phyloP scores from a whole-genome alignment of 768 basidiomycete species.

The Porpolomopsis calyptriformis region DNA sequence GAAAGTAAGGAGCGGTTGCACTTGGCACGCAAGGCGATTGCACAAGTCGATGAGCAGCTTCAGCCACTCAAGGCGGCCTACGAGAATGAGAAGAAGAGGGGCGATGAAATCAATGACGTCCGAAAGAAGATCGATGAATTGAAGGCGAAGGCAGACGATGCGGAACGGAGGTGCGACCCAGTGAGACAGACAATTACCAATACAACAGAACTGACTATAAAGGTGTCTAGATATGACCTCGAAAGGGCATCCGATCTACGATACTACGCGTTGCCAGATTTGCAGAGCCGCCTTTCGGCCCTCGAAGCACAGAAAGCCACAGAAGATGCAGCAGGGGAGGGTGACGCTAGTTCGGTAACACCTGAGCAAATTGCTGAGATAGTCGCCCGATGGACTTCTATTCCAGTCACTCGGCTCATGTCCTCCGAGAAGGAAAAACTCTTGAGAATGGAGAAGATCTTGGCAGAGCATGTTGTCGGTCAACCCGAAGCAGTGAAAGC shows the following conservation, averaged over 20 bases:
- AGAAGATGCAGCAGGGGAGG: constrained; percentile 50
- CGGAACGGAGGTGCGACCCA: constrained; percentile 53
- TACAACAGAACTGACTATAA: constrained; percentile 13
- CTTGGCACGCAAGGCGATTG: constrained; percentile 63
- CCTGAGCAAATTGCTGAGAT: constrained; percentile 91
- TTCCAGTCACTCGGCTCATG: constrained; percentile 80
- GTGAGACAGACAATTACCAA: background rate
- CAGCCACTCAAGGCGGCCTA: constrained; percentile 76
- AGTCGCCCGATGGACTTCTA: constrained; percentile 85
- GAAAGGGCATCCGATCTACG: constrained; percentile 77
- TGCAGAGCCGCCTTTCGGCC: constrained; percentile 55
- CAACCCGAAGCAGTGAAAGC: constrained; percentile 87
- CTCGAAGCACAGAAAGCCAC: constrained; percentile 57
- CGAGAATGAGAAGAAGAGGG: constrained; percentile 74
- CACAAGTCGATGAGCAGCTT: constrained; percentile 77
- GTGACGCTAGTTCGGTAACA: constrained; percentile 60
- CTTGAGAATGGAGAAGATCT: constrained; percentile 73
- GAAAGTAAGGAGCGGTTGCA: constrained; percentile 79
- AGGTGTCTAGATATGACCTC: constrained; percentile 46
- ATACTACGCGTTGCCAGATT: constrained; percentile 87
- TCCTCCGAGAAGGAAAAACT: constrained; percentile 89
- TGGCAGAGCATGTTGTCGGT: constrained; percentile 72
- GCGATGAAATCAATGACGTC: constrained; percentile 68
- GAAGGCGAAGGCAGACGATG: constrained; percentile 85
- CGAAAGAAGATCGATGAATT: constrained; percentile 83